Evolutionary conservation across 148 eudicot genomes (phyloP), one percentile per base, ranked within the genome.

Genomic region (Amaranthus cruentus): DNA sequence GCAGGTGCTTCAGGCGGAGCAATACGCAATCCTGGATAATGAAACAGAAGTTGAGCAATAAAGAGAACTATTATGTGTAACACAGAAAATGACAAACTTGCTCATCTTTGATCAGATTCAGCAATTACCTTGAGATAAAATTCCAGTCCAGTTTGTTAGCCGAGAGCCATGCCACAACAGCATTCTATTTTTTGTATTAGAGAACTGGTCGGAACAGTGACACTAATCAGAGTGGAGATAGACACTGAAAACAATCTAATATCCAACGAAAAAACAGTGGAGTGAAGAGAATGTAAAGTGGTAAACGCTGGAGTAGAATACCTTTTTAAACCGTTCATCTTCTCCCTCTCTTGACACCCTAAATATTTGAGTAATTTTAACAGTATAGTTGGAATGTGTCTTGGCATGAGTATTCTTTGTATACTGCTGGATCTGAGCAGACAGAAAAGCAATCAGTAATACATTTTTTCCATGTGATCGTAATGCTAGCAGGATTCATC

Each of bases 161-260:
- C 99, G 90, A 78, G 99, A 95, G 69, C 99, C 99, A 76, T 95
- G 99, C 99, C 99, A 95, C 72, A 95, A 77, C 48, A 95, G 91
- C 97, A 95, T 90, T 79, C 99, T 85, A 82, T 95, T 95, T 84
- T 84, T 86, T 54, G 88, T 53, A 55, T 62, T 71, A 55, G 96
- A 78, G 73, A 87, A 95, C 98, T 95, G 93, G 61, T 54, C 60
- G 75, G 14, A 77, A 65, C 52, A 73, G 18, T 18, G 58, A 50
- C 52, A 47, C 7, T 49, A 11, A 65, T 72, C 38, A 72, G 68
- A 38, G 63, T 11, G 43, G 44, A 48, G 10, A 55, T 42, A 62
- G 15, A 53, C n/a, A 18, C 6, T 62, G 10, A 47, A 43, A n/a
- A 18, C 0, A 6, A 6, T 9, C 3, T 50, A 43, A 62, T 4